Conservation (phyloP, 1,284 basidiomycete species). For the Phellinidium pouzarii region DNA sequence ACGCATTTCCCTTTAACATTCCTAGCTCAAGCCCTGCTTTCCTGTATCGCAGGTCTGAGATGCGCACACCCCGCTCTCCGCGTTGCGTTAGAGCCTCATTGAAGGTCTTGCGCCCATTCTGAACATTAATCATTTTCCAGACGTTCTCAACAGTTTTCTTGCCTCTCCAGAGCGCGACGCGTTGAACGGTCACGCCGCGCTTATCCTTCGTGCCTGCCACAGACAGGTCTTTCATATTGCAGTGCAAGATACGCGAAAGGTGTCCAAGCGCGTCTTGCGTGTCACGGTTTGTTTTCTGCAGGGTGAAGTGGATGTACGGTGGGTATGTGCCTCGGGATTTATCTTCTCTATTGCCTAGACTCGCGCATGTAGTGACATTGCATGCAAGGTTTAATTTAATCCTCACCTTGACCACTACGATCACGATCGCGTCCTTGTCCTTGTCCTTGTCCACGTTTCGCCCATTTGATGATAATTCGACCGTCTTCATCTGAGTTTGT, state of each 20-base stretch:
- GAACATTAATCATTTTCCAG: slow-evolving; percentile 73
- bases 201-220: slow-evolving; percentile 99
- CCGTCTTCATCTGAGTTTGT: slow-evolving; percentile 53
- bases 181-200: slow-evolving; percentile 91
- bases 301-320: slow-evolving; percentile 92
- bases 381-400: background rate
- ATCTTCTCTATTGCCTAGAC: slow-evolving; percentile 30
- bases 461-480: slow-evolving; percentile 71
- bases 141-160: slow-evolving; percentile 79
- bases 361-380: background rate
- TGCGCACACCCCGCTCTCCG: slow-evolving; percentile 85
- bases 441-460: slow-evolving; percentile 39
- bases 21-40: slow-evolving; percentile 83
- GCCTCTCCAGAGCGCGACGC: slow-evolving; percentile 79
- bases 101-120: slow-evolving; percentile 50
- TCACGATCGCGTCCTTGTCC: slow-evolving; percentile 35
- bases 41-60: slow-evolving; percentile 85
- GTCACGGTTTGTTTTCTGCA: slow-evolving; percentile 97
- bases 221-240: slow-evolving; percentile 72
- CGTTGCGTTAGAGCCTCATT: slow-evolving; percentile 59
- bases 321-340: slow-evolving; percentile 61
- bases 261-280: slow-evolving; percentile 90
- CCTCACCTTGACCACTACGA: slow-evolving; percentile 31
- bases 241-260: slow-evolving; percentile 70
- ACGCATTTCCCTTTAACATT: slow-evolving; percentile 93